Base-by-base conservation (phyloP, 2,329 filamentous ascomycete genomes). In the Paramyrothecium roridum region DNA sequence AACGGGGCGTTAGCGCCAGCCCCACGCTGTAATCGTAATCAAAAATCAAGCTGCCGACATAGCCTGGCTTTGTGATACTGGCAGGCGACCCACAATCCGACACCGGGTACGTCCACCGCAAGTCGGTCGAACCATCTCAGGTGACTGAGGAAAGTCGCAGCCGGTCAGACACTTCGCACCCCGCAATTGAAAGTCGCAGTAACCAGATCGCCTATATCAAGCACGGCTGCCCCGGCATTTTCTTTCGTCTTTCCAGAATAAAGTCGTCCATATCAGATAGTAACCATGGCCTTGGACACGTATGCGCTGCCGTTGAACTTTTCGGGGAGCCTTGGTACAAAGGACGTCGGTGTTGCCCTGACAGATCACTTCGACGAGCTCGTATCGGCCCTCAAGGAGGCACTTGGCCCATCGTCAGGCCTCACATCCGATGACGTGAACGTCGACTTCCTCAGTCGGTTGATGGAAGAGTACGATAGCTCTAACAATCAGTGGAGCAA, bases 341-440 rank as follows among this genome's bases (percentile, higher is more conserved):
- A 63, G 52, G 61, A 58, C 34, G 59, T 66, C 52, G 67, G 57
- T 10, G 56, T 54, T 30, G 61, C 57, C 43, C 63, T 71, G 16
- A 60, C 65, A 52, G 75, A 81, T 62, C 70, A 71, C 13, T 95
- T 96, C 68, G 83, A 92, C 40, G 71, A 78, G 53, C 85, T 96
- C 48, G 89, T 96, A 54, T 67, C 82, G 56, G 83, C 84, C n/a
- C 83, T 96, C 63, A 92, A 88, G 65, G 76, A 81, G 54, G 85
- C 84, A 22, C 81, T 97, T 6, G 92, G 91, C 2, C 88, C 90
- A 3, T 90, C 86, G 56, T 95, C 89, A 13, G 92, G 92, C 3
- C 81, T 96, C 63, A 86, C 89, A 57, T 95, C 89, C 34, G 88
- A 87, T 47, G 91, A 95, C 68, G 85, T 96, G 61, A 85, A 96